Percentiles rank a stretch among this genome's conserved stretches.
Evolutionary conservation across 768 basidiomycete genomes (phyloP).

Genomic region (Rhodotorula paludigena): DNA sequence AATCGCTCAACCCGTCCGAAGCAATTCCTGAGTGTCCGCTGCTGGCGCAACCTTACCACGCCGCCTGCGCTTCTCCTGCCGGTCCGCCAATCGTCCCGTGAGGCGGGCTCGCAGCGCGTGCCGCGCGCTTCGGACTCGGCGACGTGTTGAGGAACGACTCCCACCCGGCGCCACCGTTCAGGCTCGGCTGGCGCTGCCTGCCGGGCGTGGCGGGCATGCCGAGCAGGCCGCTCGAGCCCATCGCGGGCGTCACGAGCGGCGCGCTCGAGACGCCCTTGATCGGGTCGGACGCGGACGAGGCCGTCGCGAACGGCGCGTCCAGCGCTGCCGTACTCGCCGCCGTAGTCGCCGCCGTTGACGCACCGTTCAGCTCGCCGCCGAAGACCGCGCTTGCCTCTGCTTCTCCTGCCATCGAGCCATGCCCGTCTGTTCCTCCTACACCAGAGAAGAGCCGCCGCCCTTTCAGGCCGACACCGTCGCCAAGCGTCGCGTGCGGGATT

Average conservation of each 20-base stretch:
- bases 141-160: constrained; percentile 29
- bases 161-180: constrained; percentile 12
- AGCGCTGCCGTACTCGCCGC: not conserved
- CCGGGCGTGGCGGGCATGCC: constrained; percentile 16
- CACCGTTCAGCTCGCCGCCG: constrained; percentile 10
- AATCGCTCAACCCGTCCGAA: too few relatives aligned
- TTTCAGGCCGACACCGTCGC: constrained; percentile 26
- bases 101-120: too few relatives aligned
- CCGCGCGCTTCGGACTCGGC: constrained; percentile 11
- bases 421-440: not conserved
- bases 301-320: constrained; percentile 6
- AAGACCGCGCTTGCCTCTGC: constrained; percentile 8
- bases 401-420: not conserved
- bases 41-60: too few relatives aligned
- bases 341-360: not conserved
- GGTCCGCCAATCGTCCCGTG: not conserved
- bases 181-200: constrained; percentile 13
- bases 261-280: not conserved
- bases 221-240: not conserved
- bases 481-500: not conserved
- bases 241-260: not conserved
- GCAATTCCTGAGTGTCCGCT: too few relatives aligned
- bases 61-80: too few relatives aligned
- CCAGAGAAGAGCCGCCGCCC: constrained; percentile 37
- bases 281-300: not conserved